A percentile compares a stretch with the other conserved stretches of the same genome.
Conservation (phyloP, 768 basidiomycete species). For the Pholiota microspora region DNA sequence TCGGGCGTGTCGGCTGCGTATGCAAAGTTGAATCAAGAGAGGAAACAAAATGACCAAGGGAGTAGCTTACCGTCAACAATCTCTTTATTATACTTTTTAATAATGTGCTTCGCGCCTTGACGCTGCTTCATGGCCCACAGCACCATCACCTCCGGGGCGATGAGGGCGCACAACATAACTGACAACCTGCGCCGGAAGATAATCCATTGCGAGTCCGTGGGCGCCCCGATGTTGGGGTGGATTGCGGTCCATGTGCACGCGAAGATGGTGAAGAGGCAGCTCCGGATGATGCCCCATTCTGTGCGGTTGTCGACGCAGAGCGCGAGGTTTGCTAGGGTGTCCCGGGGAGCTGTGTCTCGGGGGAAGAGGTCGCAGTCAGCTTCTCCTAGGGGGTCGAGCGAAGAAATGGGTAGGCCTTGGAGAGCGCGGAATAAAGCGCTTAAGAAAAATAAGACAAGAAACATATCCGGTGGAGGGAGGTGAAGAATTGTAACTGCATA, state of each 20-base stretch:
- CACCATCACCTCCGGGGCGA: slow-evolving; percentile 15
- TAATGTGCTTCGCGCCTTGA: slow-evolving; percentile 4
- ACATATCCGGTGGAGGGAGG: no score
- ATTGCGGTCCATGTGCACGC: slow-evolving; percentile 19
- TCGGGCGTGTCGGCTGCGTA: neutral
- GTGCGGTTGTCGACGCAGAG: neutral
- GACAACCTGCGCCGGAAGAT: neutral
- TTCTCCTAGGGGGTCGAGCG: neutral
- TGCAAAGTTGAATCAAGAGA: neutral
- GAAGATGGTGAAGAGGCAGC: slow-evolving; percentile 18
- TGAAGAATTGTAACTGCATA: no score
- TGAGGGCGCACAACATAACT: slow-evolving; percentile 14
- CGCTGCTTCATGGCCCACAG: slow-evolving; percentile 14
- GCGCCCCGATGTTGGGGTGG: slow-evolving; percentile 19
- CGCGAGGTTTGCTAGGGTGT: neutral
- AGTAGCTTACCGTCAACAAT: neutral
- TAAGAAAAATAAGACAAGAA: neutral
- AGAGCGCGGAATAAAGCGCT: neutral
- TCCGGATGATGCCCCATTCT: slow-evolving; percentile 15
- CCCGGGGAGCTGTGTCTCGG: neutral
- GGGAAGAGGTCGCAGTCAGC: neutral
- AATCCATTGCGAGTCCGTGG: slow-evolving; percentile 8
- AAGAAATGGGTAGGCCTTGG: neutral
- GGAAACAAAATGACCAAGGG: neutral
- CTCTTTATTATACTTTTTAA: neutral